These are phyloP conservation scores for Phyllosticta citrichinensis DNA, from an alignment of 2,329 filamentous ascomycete species.

Conservation along the genomic window DNA sequence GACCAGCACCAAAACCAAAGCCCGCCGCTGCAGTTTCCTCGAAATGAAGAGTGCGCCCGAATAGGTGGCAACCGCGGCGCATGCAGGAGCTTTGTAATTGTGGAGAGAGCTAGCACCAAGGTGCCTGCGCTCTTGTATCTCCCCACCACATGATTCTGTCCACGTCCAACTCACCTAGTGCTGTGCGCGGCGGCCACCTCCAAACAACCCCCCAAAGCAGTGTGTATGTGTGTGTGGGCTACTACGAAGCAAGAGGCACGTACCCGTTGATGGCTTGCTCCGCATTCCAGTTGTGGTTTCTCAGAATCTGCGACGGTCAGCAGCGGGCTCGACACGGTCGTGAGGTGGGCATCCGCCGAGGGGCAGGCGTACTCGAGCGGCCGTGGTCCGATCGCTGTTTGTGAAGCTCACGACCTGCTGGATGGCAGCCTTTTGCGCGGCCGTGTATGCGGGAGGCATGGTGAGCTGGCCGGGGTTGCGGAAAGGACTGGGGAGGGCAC, in stretches of 20 bases:
- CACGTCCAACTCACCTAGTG: neutral
- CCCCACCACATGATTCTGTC: neutral
- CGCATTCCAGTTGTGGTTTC: slow-evolving; percentile 36
- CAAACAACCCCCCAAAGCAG: neutral
- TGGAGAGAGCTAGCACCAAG: neutral
- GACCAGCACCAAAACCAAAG: neutral
- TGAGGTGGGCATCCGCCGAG: neutral
- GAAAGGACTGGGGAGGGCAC: neutral
- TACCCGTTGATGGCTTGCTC: slow-evolving; percentile 38
- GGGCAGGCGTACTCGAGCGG: slow-evolving; percentile 23
- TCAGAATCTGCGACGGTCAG: slow-evolving; percentile 27
- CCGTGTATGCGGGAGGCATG: slow-evolving; percentile 38
- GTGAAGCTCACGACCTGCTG: slow-evolving; percentile 36
- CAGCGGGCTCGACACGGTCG: neutral
- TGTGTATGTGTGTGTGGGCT: neutral
- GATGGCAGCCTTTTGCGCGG: slow-evolving; percentile 37
- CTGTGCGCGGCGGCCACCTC: neutral
- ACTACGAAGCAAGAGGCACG: slow-evolving; percentile 18
- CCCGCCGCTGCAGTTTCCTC: neutral
- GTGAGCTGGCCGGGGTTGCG: slow-evolving; percentile 12
- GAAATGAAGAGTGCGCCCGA: neutral
- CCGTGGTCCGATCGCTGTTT: slow-evolving; percentile 33
- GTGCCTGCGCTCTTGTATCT: neutral
- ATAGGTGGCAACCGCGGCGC: neutral
- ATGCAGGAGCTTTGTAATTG: neutral